These are phyloP conservation scores for Paecilomyces dactylethromorphus DNA, from an alignment of 2,329 filamentous ascomycete genomes.

Conservation along the genomic window DNA sequence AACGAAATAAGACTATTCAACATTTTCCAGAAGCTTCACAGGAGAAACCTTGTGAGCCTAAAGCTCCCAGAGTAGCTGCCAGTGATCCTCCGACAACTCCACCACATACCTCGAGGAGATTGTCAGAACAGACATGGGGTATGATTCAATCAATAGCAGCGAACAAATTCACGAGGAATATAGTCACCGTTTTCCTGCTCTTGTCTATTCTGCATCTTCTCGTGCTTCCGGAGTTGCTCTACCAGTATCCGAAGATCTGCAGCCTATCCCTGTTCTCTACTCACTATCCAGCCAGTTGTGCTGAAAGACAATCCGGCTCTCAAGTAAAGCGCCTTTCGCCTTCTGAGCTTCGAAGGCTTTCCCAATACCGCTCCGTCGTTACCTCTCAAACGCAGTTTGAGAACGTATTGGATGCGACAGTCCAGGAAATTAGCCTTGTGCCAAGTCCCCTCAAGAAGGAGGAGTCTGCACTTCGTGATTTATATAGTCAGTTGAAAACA, in stretches of 20 bases:
- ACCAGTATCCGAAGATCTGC: conserved; percentile 24
- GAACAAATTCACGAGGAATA: background rate
- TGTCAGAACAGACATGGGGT: conserved; percentile 1
- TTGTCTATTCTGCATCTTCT: conserved; percentile 24
- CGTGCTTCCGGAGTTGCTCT: conserved; percentile 27
- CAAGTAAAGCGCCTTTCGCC: background rate
- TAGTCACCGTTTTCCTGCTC: background rate
- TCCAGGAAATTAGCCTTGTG: conserved; percentile 15
- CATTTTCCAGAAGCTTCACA: conserved; percentile 2
- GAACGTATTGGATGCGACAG: conserved; percentile 20
- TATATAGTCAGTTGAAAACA: conserved; percentile 20
- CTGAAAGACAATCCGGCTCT: conserved; percentile 3
- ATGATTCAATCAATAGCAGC: background rate
- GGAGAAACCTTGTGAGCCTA: background rate
- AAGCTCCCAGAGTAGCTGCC: background rate
- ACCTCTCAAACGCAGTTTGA: conserved; percentile 19
- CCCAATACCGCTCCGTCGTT: conserved; percentile 12
- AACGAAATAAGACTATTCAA: conserved; percentile 14
- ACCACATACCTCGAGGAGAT: background rate
- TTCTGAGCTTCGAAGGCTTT: background rate
- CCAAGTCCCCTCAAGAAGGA: conserved; percentile 20
- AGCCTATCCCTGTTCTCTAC: conserved; percentile 14
- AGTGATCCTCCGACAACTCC: background rate
- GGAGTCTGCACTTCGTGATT: conserved; percentile 20
- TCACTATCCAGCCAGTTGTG: conserved; percentile 24